phyloP scores from a whole-genome alignment of 2,329 filamentous ascomycete genomes.

The Aspergillus thermomutatus region DNA sequence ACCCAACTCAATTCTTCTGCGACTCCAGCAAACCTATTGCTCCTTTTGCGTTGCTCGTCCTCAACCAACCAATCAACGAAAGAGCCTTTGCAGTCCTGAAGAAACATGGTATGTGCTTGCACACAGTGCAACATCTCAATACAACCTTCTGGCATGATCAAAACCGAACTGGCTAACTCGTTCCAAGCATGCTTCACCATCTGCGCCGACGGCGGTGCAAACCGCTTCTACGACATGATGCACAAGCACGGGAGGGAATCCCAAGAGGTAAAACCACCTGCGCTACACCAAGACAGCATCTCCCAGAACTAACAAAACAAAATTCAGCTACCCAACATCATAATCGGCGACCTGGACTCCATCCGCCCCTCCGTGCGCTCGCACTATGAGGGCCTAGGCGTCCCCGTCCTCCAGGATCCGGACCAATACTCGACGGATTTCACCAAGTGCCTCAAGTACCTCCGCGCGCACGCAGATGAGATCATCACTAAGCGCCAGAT shows the following conservation, averaged over 20 bases:
- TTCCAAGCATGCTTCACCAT: conserved; percentile 63
- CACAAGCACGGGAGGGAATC: conserved; percentile 25
- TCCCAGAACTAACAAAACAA: conserved; percentile 5
- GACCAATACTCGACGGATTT: conserved; percentile 92
- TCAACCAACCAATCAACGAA: conserved; percentile 59
- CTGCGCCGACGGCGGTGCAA: conserved; percentile 90
- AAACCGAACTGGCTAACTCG: background rate
- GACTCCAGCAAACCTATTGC: conserved; percentile 20
- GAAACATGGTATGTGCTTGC: conserved; percentile 30
- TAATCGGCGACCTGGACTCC: conserved; percentile 92
- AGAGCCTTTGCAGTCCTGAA: conserved; percentile 37
- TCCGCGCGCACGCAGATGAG: conserved; percentile 39
- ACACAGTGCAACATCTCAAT: background rate
- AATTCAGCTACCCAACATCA: conserved; percentile 58
- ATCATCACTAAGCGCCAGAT: conserved; percentile 19
- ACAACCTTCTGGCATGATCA: background rate
- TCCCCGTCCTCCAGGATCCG: conserved; percentile 65
- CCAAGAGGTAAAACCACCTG: conserved; percentile 27
- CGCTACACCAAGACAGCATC: background rate
- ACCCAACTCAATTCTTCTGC: conserved; percentile 41
- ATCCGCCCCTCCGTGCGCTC: conserved; percentile 58
- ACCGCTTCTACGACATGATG: conserved; percentile 62
- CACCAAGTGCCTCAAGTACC: conserved; percentile 69
- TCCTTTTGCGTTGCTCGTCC: conserved; percentile 52
- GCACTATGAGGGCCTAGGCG: conserved; percentile 63